Evolutionary conservation across 2,329 filamentous ascomycete species (phyloP).

Genomic region (Amesomyces nigricolor): DNA sequence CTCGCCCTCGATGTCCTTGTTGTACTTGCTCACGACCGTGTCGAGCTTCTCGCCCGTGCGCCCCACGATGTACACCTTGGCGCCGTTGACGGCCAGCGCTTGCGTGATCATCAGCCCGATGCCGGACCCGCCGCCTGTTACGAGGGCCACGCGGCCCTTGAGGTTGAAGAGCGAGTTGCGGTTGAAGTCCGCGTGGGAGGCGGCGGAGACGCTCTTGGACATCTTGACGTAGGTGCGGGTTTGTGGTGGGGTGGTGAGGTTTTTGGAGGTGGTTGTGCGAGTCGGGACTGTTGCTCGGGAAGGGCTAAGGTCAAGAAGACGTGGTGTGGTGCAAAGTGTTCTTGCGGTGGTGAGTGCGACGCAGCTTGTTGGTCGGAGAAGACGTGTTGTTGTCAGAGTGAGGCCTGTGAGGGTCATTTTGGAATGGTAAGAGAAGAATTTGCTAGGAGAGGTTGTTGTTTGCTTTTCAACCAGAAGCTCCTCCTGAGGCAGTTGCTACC

Average conservation of each 20-base stretch:
- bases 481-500: too few species aligned
- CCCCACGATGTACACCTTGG: slow-evolving; percentile 66
- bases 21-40: slow-evolving; percentile 52
- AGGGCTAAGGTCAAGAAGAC: neutral
- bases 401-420: neutral
- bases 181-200: slow-evolving; percentile 31
- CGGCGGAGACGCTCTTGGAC: slow-evolving; percentile 28
- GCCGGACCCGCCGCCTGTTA: slow-evolving; percentile 35
- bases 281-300: neutral
- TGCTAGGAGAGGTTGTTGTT: too few species aligned
- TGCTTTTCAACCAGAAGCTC: too few species aligned
- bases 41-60: slow-evolving; percentile 58
- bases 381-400: slow-evolving; percentile 8
- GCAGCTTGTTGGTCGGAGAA: slow-evolving; percentile 4
- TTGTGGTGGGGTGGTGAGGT: neutral
- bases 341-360: neutral
- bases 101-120: slow-evolving; percentile 33
- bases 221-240: slow-evolving; percentile 20
- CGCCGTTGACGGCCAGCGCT: slow-evolving; percentile 53
- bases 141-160: slow-evolving; percentile 38
- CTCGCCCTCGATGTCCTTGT: slow-evolving; percentile 47
- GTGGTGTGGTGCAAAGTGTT: slow-evolving; percentile 1
- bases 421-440: too few species aligned
- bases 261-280: neutral
- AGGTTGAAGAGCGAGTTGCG: slow-evolving; percentile 45